Evolutionary conservation across 495 filamentous ascomycete species (phyloP), one percentile per base, ranked within the genome.

Genomic region (Usnea hakonensis): DNA sequence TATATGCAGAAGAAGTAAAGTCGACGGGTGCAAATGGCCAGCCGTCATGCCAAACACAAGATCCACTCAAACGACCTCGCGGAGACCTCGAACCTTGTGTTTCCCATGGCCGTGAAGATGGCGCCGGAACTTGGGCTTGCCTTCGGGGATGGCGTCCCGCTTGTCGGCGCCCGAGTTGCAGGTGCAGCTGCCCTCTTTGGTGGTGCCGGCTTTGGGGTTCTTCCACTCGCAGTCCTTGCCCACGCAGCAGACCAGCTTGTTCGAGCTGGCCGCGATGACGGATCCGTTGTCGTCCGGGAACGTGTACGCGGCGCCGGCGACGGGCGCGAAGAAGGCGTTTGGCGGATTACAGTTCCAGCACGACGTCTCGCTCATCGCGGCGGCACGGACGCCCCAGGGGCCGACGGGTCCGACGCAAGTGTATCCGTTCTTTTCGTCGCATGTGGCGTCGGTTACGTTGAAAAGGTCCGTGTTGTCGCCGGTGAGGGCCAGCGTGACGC

Each of bases 311-410:
- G 46, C 46, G 46, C 46, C 46, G 1, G 46, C 8, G 13, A 32
- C 46, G 26, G 46, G 46, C 11, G 46, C 8, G 26, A 50, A 50
- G 26, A 50, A 50, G 0, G 46, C 3, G 7, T 30, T 30, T 1
- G 46, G 23, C 23, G 46, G 46, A 26, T 50, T 50, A 14, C 46
- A 50, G 46, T 50, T 50, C 46, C 46, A 50, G 46, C 46, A 50
- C 5, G 46, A 50, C 23, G 46, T 50, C 8, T 10, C 7, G 26
- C 46, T 50, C 46, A 50, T 50, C 1, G 1, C 23, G 23, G 0
- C 8, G 13, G 46, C 46, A 26, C 19, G 46, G 0, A 17, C 26
- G 11, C 46, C 46, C 46, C 46, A 50, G 19, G 46, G 26, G 6
- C 46, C 46, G 13, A 50, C 46, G 46, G 46, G 46, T 3, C 46